Conservation (phyloP, 352 stramenopile genomes). For the Thalassiosira livingstoniorum region DNA sequence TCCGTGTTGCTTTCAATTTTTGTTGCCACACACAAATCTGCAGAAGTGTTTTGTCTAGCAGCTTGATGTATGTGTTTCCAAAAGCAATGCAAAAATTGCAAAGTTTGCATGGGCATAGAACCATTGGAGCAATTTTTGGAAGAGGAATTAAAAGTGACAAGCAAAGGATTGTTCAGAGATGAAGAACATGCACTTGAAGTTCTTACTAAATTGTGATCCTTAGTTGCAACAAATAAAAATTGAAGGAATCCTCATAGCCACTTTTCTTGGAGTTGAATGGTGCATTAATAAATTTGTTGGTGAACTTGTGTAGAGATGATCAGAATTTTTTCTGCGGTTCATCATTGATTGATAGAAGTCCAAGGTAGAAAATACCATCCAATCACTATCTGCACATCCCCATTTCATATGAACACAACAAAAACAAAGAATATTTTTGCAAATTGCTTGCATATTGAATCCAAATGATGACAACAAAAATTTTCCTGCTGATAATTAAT, state of each 20-base stretch:
- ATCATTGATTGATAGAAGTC: background rate
- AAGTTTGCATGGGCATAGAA: background rate
- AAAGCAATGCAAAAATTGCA: constrained; percentile 20
- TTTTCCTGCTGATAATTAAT: constrained; percentile 1
- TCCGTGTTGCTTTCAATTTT: background rate
- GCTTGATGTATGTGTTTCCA: background rate
- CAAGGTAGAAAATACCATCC: constrained; percentile 9
- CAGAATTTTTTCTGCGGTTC: background rate
- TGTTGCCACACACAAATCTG: background rate
- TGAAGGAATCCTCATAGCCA: constrained; percentile 23
- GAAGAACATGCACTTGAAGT: constrained; percentile 24
- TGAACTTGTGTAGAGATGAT: constrained; percentile 19
- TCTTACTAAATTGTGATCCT: constrained; percentile 18
- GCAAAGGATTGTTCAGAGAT: constrained; percentile 17
- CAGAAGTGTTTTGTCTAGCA: background rate
- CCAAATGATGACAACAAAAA: constrained; percentile 39
- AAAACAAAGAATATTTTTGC: constrained; percentile 24
- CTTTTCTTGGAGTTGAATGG: constrained; percentile 3
- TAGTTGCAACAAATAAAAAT: constrained; percentile 29
- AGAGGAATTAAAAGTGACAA: constrained; percentile 2
- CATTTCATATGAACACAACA: constrained; percentile 12
- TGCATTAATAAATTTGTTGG: constrained; percentile 10
- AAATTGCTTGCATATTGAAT: constrained; percentile 29
- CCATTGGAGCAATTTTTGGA: constrained; percentile 13
- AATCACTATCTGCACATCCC: constrained; percentile 11